Conservation (phyloP, 176 grass and related monocot genomes). For the Avena sativa region DNA sequence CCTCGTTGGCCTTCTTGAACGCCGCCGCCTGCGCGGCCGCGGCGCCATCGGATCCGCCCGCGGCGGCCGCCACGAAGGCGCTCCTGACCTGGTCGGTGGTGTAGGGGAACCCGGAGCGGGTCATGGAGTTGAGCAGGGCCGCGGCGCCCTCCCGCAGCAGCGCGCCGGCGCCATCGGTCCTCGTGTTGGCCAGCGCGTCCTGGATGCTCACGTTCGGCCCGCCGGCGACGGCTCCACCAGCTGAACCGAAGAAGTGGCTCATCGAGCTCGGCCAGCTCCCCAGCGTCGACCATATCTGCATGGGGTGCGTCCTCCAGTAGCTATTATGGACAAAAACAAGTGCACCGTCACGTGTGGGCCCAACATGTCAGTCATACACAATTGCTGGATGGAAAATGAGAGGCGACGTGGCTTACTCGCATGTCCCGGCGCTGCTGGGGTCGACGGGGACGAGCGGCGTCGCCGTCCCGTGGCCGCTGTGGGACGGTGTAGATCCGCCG, state of each 20-base stretch:
- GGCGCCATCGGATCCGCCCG: constrained; percentile 44
- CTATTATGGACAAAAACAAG: constrained; percentile 12
- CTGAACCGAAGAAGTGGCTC: constrained; percentile 54
- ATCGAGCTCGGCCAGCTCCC: constrained; percentile 62
- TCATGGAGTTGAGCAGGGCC: constrained; percentile 83
- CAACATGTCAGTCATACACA: background rate
- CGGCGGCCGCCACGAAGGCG: constrained; percentile 41
- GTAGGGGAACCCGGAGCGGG: constrained; percentile 59
- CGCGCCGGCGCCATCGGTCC: constrained; percentile 63
- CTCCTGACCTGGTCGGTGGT: constrained; percentile 75
- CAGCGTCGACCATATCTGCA: constrained; percentile 61
- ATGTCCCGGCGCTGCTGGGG: constrained; percentile 61
- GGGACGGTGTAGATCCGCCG: constrained; percentile 27
- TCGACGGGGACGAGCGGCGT: constrained; percentile 52
- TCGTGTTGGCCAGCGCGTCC: constrained; percentile 67
- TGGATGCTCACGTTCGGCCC: constrained; percentile 58
- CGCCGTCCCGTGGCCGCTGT: constrained; percentile 23
- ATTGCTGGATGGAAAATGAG: background rate
- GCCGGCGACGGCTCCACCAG: constrained; percentile 35
- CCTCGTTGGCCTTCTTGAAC: constrained; percentile 85
- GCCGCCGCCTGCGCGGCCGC: constrained; percentile 59
- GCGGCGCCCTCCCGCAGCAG: constrained; percentile 78
- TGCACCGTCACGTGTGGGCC: background rate
- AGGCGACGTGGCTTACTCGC: constrained; percentile 62
- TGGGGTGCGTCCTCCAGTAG: constrained; percentile 80